Evolutionary conservation across 768 basidiomycete species (phyloP).

Genomic region (Boletellus ananas): DNA sequence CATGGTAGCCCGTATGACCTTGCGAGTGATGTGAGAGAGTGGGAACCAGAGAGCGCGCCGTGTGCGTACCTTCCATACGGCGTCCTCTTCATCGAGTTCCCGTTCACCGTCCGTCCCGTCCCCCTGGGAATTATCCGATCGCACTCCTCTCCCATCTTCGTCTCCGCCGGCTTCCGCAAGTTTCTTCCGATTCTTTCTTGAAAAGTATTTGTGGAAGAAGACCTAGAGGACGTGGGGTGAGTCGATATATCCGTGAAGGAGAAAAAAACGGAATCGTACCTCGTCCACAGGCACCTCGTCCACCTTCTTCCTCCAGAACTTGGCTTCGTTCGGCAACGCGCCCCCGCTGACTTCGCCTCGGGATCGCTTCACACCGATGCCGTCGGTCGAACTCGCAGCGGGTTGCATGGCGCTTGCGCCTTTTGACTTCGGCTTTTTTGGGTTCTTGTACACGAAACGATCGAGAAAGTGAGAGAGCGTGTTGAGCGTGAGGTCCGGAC

Average conservation of each 20-base stretch:
- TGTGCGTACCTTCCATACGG: slow-evolving; percentile 79
- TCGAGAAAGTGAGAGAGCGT: slow-evolving; percentile 95
- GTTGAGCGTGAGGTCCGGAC: slow-evolving; percentile 86
- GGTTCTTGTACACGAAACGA: slow-evolving; percentile 95
- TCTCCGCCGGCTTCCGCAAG: slow-evolving; percentile 41
- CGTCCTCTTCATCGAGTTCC: slow-evolving; percentile 53
- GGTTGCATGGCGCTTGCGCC: slow-evolving; percentile 97
- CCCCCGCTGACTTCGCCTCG: slow-evolving; percentile 51
- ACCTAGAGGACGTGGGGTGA: slow-evolving; percentile 41
- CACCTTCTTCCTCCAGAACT: slow-evolving; percentile 64
- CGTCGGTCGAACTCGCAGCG: slow-evolving; percentile 62
- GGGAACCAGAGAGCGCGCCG: neutral
- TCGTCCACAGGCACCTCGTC: slow-evolving; percentile 86
- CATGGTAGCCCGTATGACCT: slow-evolving; percentile 92
- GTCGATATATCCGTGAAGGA: neutral
- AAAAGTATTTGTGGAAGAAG: slow-evolving; percentile 92
- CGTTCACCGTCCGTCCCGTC: slow-evolving; percentile 23
- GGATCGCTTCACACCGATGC: slow-evolving; percentile 65
- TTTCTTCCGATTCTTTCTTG: slow-evolving; percentile 58
- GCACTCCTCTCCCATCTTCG: slow-evolving; percentile 23
- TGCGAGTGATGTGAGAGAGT: neutral
- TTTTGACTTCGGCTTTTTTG: slow-evolving; percentile 68
- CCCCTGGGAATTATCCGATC: slow-evolving; percentile 22
- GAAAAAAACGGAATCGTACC: slow-evolving; percentile 35
- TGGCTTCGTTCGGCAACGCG: slow-evolving; percentile 65